These are phyloP conservation scores for Aspergillus neoniger DNA, from an alignment of 2,329 filamentous ascomycete genomes.

Conservation along the genomic window DNA sequence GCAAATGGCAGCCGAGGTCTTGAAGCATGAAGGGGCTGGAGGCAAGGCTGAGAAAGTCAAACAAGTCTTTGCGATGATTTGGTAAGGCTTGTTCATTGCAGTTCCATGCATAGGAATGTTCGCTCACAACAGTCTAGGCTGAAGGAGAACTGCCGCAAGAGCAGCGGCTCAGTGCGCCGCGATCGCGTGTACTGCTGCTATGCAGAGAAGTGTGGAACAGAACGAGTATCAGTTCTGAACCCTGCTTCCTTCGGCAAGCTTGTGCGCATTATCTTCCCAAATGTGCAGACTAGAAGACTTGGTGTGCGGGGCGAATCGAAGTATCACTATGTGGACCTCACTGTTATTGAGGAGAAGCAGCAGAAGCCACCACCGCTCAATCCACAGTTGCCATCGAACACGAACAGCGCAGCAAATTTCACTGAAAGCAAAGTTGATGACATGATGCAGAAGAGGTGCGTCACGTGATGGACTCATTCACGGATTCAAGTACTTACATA, in stretches of 20 bases:
- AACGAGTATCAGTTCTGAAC: constrained; percentile 92
- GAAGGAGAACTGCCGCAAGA: constrained; percentile 50
- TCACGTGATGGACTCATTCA: constrained; percentile 2
- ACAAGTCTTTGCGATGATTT: constrained; percentile 56
- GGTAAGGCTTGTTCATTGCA: constrained; percentile 38
- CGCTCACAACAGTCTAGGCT: constrained; percentile 39
- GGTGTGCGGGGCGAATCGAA: constrained; percentile 97
- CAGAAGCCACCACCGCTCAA: constrained; percentile 33
- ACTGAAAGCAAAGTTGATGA: constrained; percentile 30
- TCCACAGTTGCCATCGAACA: constrained; percentile 27
- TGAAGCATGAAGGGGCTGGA: constrained; percentile 52
- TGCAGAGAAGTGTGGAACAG: constrained; percentile 85
- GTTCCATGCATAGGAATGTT: background rate
- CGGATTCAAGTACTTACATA: background rate
- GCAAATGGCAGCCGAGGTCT: constrained; percentile 51
- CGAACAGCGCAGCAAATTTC: constrained; percentile 20
- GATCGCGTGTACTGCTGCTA: constrained; percentile 96
- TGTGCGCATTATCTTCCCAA: constrained; percentile 92
- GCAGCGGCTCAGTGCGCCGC: constrained; percentile 72
- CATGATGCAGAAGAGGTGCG: constrained; percentile 35
- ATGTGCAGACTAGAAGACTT: constrained; percentile 85
- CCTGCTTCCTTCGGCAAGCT: constrained; percentile 97
- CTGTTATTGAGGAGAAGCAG: constrained; percentile 49
- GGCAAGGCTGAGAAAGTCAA: constrained; percentile 55
- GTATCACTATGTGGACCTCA: constrained; percentile 76